These are phyloP conservation scores for Daldinia childiae DNA, from an alignment of 495 filamentous ascomycete genomes.

Conservation along the genomic window DNA sequence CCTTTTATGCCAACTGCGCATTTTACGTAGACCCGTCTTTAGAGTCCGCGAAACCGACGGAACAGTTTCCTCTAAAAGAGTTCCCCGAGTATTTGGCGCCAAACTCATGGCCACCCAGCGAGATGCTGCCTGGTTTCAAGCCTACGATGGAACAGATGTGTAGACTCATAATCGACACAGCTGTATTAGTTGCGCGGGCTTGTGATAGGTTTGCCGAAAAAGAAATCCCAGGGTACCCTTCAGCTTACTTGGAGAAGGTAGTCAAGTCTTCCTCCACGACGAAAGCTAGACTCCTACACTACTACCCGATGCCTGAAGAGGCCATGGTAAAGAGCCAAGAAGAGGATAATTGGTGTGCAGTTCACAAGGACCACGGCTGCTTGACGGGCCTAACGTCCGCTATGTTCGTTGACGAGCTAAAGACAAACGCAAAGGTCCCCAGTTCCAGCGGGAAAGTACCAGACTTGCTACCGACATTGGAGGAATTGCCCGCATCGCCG, in stretches of 20 bases:
- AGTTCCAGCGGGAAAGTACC: conserved; percentile 44
- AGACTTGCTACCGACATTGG: conserved; percentile 60
- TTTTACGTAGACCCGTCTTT: conserved; percentile 80
- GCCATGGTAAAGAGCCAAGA: conserved; percentile 48
- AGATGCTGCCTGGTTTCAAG: conserved; percentile 76
- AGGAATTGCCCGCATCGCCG: conserved; percentile 76
- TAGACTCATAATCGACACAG: conserved; percentile 85
- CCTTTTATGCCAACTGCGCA: conserved; percentile 95
- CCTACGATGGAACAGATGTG: conserved; percentile 78
- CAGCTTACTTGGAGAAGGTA: conserved; percentile 83
- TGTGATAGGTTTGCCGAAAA: conserved; percentile 87
- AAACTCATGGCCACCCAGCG: conserved; percentile 85
- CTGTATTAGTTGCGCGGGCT: conserved; percentile 82
- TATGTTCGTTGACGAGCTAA: conserved; percentile 90
- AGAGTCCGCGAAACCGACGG: conserved; percentile 65
- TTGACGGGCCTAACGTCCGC: conserved; percentile 92
- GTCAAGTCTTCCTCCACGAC: conserved; percentile 86
- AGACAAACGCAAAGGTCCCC: conserved; percentile 54
- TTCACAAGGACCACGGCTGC: conserved; percentile 92
- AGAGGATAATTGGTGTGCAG: conserved; percentile 95
- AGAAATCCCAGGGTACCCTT: conserved; percentile 77
- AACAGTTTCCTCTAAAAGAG: conserved; percentile 65
- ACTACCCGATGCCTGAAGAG: conserved; percentile 73
- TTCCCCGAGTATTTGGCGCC: conserved; percentile 67
- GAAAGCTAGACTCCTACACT: conserved; percentile 93